These are phyloP conservation scores for Pseudogymnoascus sp. DNA, from an alignment of 2,329 filamentous ascomycete genomes.

Conservation along the genomic window DNA sequence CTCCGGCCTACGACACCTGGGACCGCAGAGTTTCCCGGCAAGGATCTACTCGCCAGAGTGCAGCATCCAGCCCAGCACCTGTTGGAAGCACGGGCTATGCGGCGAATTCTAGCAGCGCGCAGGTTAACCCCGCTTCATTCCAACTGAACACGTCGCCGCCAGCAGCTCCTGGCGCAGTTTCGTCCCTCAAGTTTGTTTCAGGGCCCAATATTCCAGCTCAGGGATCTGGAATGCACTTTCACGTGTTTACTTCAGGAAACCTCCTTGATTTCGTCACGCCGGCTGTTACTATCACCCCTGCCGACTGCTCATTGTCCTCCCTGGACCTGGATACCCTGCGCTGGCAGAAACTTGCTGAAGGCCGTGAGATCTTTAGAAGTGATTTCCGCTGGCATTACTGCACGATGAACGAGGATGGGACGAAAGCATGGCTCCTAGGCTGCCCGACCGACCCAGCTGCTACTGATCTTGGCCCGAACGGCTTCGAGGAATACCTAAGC, in stretches of 20 bases:
- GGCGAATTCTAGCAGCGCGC: conserved; percentile 57
- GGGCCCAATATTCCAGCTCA: conserved; percentile 81
- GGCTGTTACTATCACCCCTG: conserved; percentile 73
- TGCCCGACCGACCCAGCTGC: conserved; percentile 66
- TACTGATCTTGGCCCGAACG: conserved; percentile 57
- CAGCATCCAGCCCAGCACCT: conserved; percentile 39
- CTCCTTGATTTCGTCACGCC: conserved; percentile 92
- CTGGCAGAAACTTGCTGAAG: conserved; percentile 93
- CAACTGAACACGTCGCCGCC: conserved; percentile 67
- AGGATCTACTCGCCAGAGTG: conserved; percentile 42
- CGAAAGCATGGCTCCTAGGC: conserved; percentile 93
- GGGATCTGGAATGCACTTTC: conserved; percentile 86
- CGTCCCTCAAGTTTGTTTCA: conserved; percentile 80
- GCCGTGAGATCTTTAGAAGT: conserved; percentile 81
- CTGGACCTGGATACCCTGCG: conserved; percentile 78
- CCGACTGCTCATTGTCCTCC: conserved; percentile 84
- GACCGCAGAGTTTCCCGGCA: conserved; percentile 28
- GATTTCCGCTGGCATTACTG: conserved; percentile 99
- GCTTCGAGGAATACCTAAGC: conserved; percentile 83
- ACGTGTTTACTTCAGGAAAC: conserved; percentile 86
- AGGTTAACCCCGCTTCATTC: conserved; percentile 57
- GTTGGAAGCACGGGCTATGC: conserved; percentile 56
- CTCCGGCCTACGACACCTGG: conserved; percentile 48
- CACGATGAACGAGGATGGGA: conserved; percentile 88
- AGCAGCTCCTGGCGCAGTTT: conserved; percentile 80